Evolutionary conservation across 2,329 filamentous ascomycete genomes (phyloP), one percentile per base, ranked within the genome.

Genomic region (Diaporthe humulicola): DNA sequence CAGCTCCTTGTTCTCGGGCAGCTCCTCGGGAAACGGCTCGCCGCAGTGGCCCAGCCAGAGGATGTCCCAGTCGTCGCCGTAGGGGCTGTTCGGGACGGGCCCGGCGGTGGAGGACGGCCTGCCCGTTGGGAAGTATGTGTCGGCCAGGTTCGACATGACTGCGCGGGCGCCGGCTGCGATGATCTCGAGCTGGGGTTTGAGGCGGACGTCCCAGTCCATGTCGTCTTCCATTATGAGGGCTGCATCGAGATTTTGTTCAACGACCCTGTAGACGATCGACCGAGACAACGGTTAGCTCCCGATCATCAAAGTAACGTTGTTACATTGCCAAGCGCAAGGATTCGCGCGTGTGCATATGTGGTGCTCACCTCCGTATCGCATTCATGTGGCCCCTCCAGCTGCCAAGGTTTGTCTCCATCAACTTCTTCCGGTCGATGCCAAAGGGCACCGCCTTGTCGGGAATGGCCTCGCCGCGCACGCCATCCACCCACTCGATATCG

Each of bases 1-100:
- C 8, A 72, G 54, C 28, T 42, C 61, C 25, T 64, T 61, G 61
- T 74, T 71, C 69, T 76, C 75, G 36, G 61, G 38, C 15, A 76
- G 69, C 4, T 74, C 61, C 56, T 76, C 75, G 1, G 82, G 81
- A 70, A 85, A 82, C 15, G 80, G 78, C 57, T 81, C 82, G 48
- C 85, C 85, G 78, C 88, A 89, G 74, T 87, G 86, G 36, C 88
- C 88, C 2, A 90, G 81, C 87, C 87, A 89, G 33, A 89, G 82
- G 45, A 90, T 79, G 77, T 90, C 88, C 88, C 88, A 90, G 75
- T 85, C 81, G 70, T 85, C 83, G 15, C 88, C 87, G 77, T 89
- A 90, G 36, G 76, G 74, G 30, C 57, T 74, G 60, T 22, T 70
- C 28, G 57, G 54, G 70, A 73, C 9, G 57, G 60, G 30, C 3